Percentiles rank a stretch among this genome's conserved stretches.
These are phyloP conservation scores for Calophaca sinica DNA, from an alignment of 306 rosid genomes.

Conservation along the genomic window DNA sequence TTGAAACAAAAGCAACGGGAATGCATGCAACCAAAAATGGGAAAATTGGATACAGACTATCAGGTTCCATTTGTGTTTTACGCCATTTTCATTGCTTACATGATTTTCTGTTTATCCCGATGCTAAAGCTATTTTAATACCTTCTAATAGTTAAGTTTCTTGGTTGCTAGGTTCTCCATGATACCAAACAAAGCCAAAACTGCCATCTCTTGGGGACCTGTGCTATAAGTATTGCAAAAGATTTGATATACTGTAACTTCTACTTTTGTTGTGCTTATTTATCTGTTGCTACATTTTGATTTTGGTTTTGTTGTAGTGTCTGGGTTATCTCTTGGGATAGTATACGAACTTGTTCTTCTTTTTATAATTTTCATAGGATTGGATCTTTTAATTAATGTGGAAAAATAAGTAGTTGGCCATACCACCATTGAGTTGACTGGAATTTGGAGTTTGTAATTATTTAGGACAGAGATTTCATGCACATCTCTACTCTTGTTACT, in stretches of 20 bases:
- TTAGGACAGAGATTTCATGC: conserved; percentile 1
- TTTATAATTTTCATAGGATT: not conserved
- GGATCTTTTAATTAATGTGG: not conserved
- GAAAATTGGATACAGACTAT: conserved; percentile 98
- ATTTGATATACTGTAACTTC: not conserved
- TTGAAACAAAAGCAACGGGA: conserved; percentile 98
- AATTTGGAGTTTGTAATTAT: not conserved
- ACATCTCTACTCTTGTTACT: not conserved
- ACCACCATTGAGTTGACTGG: conserved; percentile 3
- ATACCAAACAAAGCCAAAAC: conserved; percentile 97
- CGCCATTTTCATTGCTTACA: not conserved
- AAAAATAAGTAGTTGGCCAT: conserved; percentile 7
- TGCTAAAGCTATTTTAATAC: conserved; percentile 15
- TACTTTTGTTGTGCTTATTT: conserved; percentile 17
- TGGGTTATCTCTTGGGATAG: not conserved
- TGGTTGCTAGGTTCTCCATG: conserved; percentile 91
- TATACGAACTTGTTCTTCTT: not conserved
- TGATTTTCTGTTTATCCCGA: conserved; percentile 24
- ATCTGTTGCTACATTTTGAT: conserved; percentile 29
- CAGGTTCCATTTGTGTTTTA: conserved; percentile 66
- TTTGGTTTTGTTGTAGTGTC: not conserved
- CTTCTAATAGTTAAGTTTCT: conserved; percentile 45
- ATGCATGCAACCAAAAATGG: conserved; percentile 99
- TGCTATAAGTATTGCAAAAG: not conserved
- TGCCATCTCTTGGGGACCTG: conserved; percentile 86